Base-by-base conservation (phyloP, 2,329 filamentous ascomycete genomes). In the Colletotrichum kahawae region DNA sequence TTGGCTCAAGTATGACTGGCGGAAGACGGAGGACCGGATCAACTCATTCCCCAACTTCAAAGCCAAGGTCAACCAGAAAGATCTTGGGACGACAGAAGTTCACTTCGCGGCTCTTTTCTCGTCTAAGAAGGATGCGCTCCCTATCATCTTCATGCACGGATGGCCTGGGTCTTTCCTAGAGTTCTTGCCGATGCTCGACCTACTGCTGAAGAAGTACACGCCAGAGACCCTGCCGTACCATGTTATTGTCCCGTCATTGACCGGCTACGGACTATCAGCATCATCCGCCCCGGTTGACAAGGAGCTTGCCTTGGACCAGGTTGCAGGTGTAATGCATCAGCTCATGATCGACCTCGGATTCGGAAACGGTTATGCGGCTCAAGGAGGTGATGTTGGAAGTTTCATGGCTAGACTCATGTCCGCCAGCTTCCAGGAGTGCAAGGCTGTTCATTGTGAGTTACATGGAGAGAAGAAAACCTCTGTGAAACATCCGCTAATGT, bases 21-120 rank as follows among this genome's bases (percentile, higher is more conserved):
- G 85, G 14, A 79, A 80, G 51, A 79, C 79, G 16, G 77, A 82
- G 38, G 67, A 71, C 5, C 63, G 63, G 5, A 86, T 90, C 80
- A 90, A 90, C 80, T 83, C 82, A 5, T 85, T 88, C 66, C 87
- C 87, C 0, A 87, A 90, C 79, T 90, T 86, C 82, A 87, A 82
- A 21, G 79, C 83, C 1, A 72, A 79, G 0, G 82, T 89, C 57
- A 78, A 82, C 3, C 84, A 87, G 38, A 80, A 81, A 7, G 81
- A 85, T 4, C 74, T 77, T 10, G 77, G 79, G 13, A 78, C 77
- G 1, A 83, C 87, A 70, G 79, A 84, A 5, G 82, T 92, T 54
- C 90, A 92, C 78, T 92, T 92, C 78, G 79, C 85, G 2, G 90
- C 86, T 0, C 82, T 92, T 0, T 92, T 92, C 80, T 91, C 90